phyloP scores from a whole-genome alignment of 2,329 filamentous ascomycete genomes.

The Raffaelea albimanens region DNA sequence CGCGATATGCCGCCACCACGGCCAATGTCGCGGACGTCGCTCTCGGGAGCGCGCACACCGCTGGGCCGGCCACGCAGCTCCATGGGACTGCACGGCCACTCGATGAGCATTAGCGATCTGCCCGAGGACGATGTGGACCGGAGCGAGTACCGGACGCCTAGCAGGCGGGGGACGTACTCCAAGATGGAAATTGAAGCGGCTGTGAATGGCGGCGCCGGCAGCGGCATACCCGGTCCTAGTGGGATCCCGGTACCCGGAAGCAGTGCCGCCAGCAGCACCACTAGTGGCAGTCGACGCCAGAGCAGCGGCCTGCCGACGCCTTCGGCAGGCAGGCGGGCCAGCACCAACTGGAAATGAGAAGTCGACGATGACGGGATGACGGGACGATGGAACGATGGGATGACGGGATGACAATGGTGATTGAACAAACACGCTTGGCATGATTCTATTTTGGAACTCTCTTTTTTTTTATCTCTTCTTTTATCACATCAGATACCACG shows the following conservation, averaged over 20 bases:
- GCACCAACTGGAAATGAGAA: slow-evolving; percentile 21
- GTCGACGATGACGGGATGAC: no score
- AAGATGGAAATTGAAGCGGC: slow-evolving; percentile 33
- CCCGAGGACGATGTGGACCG: slow-evolving; percentile 39
- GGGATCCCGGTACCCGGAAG: slow-evolving; percentile 38
- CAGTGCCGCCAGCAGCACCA: not conserved
- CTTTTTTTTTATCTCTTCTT: not conserved
- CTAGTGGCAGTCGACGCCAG: slow-evolving; percentile 25
- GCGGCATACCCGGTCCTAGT: slow-evolving; percentile 27
- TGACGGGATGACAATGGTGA: no score
- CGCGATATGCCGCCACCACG: slow-evolving; percentile 42
- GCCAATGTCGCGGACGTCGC: slow-evolving; percentile 56
- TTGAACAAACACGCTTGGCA: no score
- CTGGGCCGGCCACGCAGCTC: slow-evolving; percentile 63
- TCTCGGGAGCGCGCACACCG: slow-evolving; percentile 52
- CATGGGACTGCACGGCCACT: slow-evolving; percentile 50
- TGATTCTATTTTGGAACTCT: not conserved
- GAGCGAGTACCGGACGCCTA: slow-evolving; percentile 38
- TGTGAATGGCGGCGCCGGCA: slow-evolving; percentile 21
- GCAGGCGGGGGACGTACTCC: slow-evolving; percentile 43
- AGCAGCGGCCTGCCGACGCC: slow-evolving; percentile 15
- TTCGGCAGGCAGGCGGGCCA: slow-evolving; percentile 13
- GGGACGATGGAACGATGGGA: no score
- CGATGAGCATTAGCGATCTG: slow-evolving; percentile 46
- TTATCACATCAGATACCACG: slow-evolving; percentile 1